These are phyloP conservation scores for Boletus reticuloceps DNA, from an alignment of 768 basidiomycete genomes.

Conservation along the genomic window DNA sequence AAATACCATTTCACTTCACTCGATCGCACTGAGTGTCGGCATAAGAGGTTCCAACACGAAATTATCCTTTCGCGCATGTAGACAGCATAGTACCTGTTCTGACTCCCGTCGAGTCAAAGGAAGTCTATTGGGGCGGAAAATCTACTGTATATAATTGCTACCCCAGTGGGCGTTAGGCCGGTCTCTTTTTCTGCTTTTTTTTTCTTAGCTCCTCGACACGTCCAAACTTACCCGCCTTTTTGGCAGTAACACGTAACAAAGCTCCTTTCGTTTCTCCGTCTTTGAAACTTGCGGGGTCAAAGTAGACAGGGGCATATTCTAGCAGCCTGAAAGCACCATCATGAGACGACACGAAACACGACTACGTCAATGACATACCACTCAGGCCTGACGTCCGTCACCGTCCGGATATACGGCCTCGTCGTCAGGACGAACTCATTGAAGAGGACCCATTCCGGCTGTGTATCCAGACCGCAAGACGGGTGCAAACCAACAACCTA, in stretches of 20 bases:
- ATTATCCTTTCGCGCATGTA: too few species aligned
- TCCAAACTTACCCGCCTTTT: conserved; percentile 45
- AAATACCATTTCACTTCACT: too few species aligned
- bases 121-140: not conserved
- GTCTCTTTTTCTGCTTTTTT: conserved; percentile 15
- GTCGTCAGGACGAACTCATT: conserved; percentile 96
- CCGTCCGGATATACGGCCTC: conserved; percentile 84
- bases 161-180: not conserved
- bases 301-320: conserved; percentile 65
- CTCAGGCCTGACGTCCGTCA: conserved; percentile 81
- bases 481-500: conserved; percentile 52
- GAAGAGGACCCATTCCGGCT: conserved; percentile 91
- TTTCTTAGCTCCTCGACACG: conserved; percentile 18
- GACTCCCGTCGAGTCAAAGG: too few species aligned
- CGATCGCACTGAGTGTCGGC: too few species aligned
- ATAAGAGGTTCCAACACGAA: too few species aligned
- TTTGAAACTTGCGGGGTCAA: conserved; percentile 60
- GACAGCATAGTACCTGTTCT: too few species aligned
- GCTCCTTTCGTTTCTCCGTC: conserved; percentile 72
- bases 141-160: conserved; percentile 3
- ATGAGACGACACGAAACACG: conserved; percentile 1
- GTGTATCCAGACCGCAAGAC: conserved; percentile 80
- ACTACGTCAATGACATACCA: conserved; percentile 54
- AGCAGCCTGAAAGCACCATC: conserved; percentile 46
- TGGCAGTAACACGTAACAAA: conserved; percentile 52